These are phyloP conservation scores for Parastagonospora nodorum DNA, from an alignment of 2,329 filamentous ascomycete species.

Conservation along the genomic window DNA sequence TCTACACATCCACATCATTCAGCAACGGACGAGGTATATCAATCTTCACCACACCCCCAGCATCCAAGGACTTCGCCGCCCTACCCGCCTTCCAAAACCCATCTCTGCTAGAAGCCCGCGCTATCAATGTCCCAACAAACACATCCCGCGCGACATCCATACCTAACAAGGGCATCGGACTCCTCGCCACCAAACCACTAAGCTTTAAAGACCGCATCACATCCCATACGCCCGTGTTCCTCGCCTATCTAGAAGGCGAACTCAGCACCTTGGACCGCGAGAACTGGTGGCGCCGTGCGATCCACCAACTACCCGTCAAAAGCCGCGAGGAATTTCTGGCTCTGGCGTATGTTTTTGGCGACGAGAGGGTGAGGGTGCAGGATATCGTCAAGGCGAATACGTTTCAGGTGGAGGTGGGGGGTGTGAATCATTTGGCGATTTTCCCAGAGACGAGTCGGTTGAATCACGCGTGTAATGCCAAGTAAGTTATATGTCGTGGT, in stretches of 20 bases:
- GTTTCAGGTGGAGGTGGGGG: constrained; percentile 35
- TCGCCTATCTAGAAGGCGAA: constrained; percentile 37
- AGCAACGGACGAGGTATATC: constrained; percentile 38
- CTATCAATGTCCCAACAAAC: constrained; percentile 25
- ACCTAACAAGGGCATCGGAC: constrained; percentile 38
- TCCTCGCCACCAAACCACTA: constrained; percentile 31
- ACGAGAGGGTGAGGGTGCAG: constrained; percentile 31
- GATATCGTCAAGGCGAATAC: constrained; percentile 45
- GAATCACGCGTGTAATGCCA: constrained; percentile 50
- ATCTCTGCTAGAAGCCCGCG: constrained; percentile 2
- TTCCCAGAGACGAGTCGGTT: constrained; percentile 49
- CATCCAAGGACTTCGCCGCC: constrained; percentile 26
- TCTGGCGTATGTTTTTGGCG: constrained; percentile 33
- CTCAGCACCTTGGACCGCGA: constrained; percentile 36
- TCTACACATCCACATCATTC: constrained; percentile 37
- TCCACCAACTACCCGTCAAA: constrained; percentile 29
- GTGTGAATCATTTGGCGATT: constrained; percentile 37
- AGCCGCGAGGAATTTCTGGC: constrained; percentile 23
- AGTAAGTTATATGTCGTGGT: too few species aligned
- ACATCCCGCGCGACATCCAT: constrained; percentile 28
- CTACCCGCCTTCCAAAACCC: constrained; percentile 31
- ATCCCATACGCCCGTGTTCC: constrained; percentile 36
- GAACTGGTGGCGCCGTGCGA: constrained; percentile 28
- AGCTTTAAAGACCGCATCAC: constrained; percentile 31
- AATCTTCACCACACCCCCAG: constrained; percentile 38